A percentile compares a stretch with the other conserved stretches of the same genome.
These are phyloP conservation scores for Solanum chaucha DNA, from an alignment of 257 asterid genomes.

Conservation along the genomic window DNA sequence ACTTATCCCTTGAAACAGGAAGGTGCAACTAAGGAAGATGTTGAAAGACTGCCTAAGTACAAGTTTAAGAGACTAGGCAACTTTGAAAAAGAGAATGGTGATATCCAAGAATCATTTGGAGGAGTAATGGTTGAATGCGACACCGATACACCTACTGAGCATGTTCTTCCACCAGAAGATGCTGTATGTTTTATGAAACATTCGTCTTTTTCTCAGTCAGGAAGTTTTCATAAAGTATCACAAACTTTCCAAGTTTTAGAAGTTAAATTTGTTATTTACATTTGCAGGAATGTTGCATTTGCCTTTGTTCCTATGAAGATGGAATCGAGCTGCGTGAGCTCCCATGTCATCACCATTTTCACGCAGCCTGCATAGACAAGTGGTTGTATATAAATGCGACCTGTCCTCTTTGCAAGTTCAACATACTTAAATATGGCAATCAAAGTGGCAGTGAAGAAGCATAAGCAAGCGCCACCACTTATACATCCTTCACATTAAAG, in stretches of 20 bases:
- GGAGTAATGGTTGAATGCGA: conserved; percentile 83
- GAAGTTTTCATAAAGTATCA: not conserved
- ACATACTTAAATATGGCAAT: conserved; percentile 64
- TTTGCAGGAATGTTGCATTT: conserved; percentile 88
- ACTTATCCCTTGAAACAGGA: conserved; percentile 42
- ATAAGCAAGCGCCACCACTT: conserved; percentile 4
- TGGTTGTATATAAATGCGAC: conserved; percentile 93
- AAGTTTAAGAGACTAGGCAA: conserved; percentile 74
- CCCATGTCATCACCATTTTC: conserved; percentile 95
- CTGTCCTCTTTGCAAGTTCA: conserved; percentile 94
- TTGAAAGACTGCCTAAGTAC: conserved; percentile 76
- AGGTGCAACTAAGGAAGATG: conserved; percentile 97
- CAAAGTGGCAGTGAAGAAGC: conserved; percentile 68
- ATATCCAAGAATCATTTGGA: conserved; percentile 88
- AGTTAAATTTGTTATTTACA: not conserved
- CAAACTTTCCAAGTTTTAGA: not conserved
- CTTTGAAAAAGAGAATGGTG: conserved; percentile 80
- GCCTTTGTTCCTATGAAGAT: conserved; percentile 82
- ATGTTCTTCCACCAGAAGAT: conserved; percentile 84
- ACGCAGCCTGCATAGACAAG: conserved; percentile 80
- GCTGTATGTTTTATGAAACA: conserved; percentile 44
- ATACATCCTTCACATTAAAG: not conserved
- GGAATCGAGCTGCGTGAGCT: conserved; percentile 90
- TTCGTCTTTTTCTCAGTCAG: not conserved
- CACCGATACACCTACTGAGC: conserved; percentile 65